Evolutionary conservation across 495 filamentous ascomycete species (phyloP).

Genomic region (Lophiostoma macrostomum): DNA sequence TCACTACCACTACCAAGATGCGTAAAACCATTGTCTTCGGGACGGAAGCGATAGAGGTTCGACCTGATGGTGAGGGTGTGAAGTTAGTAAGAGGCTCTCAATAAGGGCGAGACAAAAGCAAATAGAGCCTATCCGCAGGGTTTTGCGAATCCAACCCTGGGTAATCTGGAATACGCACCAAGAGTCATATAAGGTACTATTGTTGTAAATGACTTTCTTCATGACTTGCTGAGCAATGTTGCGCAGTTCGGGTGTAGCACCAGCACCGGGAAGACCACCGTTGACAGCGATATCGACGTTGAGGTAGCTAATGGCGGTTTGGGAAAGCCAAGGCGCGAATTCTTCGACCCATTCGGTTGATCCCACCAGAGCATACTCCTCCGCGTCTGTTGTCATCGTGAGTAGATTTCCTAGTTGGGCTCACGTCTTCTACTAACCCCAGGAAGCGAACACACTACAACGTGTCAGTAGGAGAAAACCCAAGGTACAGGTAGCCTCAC

Average conservation of each 20-base stretch:
- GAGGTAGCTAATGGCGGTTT: slow-evolving; percentile 54
- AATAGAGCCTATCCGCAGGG: too few species aligned
- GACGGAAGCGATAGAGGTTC: background rate
- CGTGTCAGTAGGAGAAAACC: slow-evolving; percentile 36
- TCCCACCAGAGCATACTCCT: slow-evolving; percentile 54
- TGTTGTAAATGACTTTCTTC: slow-evolving; percentile 25
- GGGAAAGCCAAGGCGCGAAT: slow-evolving; percentile 37
- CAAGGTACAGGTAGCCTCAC: too few species aligned
- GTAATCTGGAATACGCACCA: too few species aligned
- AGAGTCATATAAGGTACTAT: slow-evolving; percentile 37
- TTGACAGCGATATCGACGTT: slow-evolving; percentile 62
- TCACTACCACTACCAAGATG: slow-evolving; percentile 26
- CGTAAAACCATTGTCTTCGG: slow-evolving; percentile 14
- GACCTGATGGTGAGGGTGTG: too few species aligned
- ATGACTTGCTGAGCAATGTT: slow-evolving; percentile 19
- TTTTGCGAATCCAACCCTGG: too few species aligned
- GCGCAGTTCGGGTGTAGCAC: slow-evolving; percentile 36
- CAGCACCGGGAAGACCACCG: slow-evolving; percentile 39
- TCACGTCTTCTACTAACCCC: too few species aligned
- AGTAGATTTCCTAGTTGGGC: too few species aligned
- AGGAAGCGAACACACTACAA: too few species aligned
- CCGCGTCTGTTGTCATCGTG: too few species aligned
- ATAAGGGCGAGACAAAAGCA: too few species aligned
- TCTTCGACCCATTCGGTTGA: slow-evolving; percentile 41
- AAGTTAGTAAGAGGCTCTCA: too few species aligned